Evolutionary conservation across 257 asterid genomes (phyloP), one percentile per base, ranked within the genome.

Genomic region (Marsdenia floribunda): DNA sequence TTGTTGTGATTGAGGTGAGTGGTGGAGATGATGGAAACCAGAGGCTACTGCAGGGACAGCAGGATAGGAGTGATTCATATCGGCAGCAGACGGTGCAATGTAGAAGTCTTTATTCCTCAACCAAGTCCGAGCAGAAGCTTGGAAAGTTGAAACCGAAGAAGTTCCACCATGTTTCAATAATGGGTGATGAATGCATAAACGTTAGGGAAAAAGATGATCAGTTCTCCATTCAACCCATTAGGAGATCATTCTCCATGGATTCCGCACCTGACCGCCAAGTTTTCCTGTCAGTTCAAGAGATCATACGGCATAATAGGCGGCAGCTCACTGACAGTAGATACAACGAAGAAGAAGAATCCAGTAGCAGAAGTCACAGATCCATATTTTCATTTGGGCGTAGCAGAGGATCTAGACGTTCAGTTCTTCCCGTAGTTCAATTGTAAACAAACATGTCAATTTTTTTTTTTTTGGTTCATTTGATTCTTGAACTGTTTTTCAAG

Each of bases 161-260:
- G 60, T 79, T 68, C 53, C 90, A 82, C 29, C 90, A 79, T 59
- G 85, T 76, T 80, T 90, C 97, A n/a, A 86, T 88, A 40, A 90
- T 93, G 96, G 98, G 96, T 33, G 98, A 90, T 75, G 97, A 89
- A 72, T 86, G 90, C 54, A 85, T 90, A 6, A 53, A 85, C 74
- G 83, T 84, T 18, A 82, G 92, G 50, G 89, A 75, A 37, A 82
- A 82, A 53, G 91, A 89, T 47, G 83, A 86, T 40, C 91, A 85
- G 49, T 89, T 92, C 67, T 40, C 82, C 13, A 50, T 89, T 47
- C 87, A 88, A 78, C 89, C 97, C 0, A 91, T 93, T 54, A 86
- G 97, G 59, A 83, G 97, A 74, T 93, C 98, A 10, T 93, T 90
- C 80, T 93, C 97, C 0, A 91, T 93, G 98, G 98, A 93, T 73